Evolutionary conservation across 73 alveolate species (phyloP), one percentile per base, ranked within the genome.

Genomic region (Uronychia setigera): DNA sequence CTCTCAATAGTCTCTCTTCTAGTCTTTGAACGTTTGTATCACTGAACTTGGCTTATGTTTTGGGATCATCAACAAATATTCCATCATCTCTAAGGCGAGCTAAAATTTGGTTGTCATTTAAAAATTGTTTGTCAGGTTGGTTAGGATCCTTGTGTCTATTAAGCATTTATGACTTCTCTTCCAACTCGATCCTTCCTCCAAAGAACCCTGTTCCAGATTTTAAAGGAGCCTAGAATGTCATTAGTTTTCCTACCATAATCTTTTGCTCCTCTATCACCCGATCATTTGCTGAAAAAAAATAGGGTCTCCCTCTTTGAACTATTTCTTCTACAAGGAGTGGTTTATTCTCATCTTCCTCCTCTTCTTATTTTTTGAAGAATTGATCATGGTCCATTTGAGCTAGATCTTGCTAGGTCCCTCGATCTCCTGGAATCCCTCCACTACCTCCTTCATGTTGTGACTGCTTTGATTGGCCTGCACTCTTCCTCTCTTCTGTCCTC

Each of bases 1-100:
- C 93, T 33, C 89, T 58, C 30, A 91, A 35, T n/a, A 92, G 88
- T 57, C 97, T 78, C 59, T 92, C 90, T 76, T 88, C 94, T 26
- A 82, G 80, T 57, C 87, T 83, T 33, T 88, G 78, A 32, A 88
- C 76, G 46, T 88, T 92, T 35, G 60, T 60, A 32, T 92, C 90
- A 29, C 84, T 76, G 79, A 81, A 82, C 58, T 82, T 88, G 31
- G 83, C 60, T 46, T 83, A 76, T 5, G 74, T 59, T 58, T 88
- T 35, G 27, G 86, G 83, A 59, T 86, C 92, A 0, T 76, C 82
- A 29, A 77, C 88, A 76, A 76, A 88, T 19, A 92, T 91, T 0
- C 96, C 96, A 79, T 92, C 94, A 0, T 34, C 67, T 46, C 19
- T 46, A 11, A 46, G 67, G n/a, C 67, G 67, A 19, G 67, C 67